Percentiles rank a stretch among this genome's conserved stretches.
These are phyloP conservation scores for Globisporangium paddicum DNA, from an alignment of 352 stramenopile species.

Conservation along the genomic window DNA sequence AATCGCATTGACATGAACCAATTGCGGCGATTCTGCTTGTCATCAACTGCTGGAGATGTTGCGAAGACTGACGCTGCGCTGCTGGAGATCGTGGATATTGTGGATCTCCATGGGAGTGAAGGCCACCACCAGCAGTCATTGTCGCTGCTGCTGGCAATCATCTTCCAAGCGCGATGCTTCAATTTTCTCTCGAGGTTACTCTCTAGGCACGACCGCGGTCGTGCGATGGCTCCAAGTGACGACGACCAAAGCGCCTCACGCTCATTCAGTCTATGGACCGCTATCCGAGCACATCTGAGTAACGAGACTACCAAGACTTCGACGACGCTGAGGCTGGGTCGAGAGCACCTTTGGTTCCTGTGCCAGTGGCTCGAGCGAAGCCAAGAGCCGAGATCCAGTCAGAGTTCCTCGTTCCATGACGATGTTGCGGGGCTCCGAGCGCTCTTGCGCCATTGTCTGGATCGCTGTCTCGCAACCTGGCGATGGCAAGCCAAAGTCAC, in stretches of 20 bases:
- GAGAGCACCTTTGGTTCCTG: slow-evolving; percentile 27
- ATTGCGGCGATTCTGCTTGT: slow-evolving; percentile 16
- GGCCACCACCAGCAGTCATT: not conserved
- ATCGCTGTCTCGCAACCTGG: not conserved
- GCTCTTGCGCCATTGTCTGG: slow-evolving; percentile 1
- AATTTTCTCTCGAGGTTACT: not conserved
- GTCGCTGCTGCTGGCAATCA: not conserved
- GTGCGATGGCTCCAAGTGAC: not conserved
- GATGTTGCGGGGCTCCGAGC: not conserved
- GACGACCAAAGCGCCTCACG: not conserved
- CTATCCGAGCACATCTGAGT: not conserved
- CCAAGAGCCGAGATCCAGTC: not conserved
- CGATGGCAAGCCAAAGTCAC: not conserved
- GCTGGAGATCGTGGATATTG: not conserved
- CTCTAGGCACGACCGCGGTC: not conserved
- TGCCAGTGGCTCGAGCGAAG: not conserved
- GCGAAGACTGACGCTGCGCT: not conserved
- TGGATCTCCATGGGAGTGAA: not conserved
- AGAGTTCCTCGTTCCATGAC: not conserved
- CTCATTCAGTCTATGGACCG: not conserved
- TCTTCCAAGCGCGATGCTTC: slow-evolving; percentile 13
- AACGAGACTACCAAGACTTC: not conserved
- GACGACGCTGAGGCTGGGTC: slow-evolving; percentile 6
- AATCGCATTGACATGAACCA: slow-evolving; percentile 5
- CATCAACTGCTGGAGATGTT: not conserved